Evolutionary conservation across 129 eudicot species (phyloP).

Genomic region (Pittosporum tobira): DNA sequence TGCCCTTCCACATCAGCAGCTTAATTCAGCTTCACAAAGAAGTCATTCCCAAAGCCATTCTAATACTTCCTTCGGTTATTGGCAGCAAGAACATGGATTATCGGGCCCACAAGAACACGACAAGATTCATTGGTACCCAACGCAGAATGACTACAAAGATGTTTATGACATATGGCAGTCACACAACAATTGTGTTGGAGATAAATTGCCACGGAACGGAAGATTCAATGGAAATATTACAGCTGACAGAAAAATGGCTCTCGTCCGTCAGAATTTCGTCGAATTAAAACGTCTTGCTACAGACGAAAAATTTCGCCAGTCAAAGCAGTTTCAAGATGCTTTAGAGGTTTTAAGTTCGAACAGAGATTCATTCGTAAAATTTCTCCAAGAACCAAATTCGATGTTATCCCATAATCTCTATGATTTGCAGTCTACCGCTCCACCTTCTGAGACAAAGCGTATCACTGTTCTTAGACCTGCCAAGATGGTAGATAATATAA

Average conservation of each 20-base stretch:
- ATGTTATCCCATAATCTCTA: conserved; percentile 48
- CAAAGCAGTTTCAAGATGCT: conserved; percentile 90
- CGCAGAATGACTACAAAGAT: conserved; percentile 55
- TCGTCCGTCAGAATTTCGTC: conserved; percentile 75
- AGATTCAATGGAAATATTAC: conserved; percentile 33
- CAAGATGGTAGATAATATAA: conserved; percentile 39
- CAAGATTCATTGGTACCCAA: conserved; percentile 27
- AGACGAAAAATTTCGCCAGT: conserved; percentile 71
- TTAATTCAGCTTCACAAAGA: conserved; percentile 39
- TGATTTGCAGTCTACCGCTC: conserved; percentile 39
- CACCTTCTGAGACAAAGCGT: conserved; percentile 66
- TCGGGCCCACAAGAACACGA: conserved; percentile 13
- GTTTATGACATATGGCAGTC: conserved; percentile 60
- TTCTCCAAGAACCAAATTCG: conserved; percentile 81
- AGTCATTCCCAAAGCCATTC: conserved; percentile 53
- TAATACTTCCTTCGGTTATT: conserved; percentile 32
- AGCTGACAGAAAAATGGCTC: conserved; percentile 62
- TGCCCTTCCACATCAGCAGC: conserved; percentile 47
- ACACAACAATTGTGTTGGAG: conserved; percentile 25
- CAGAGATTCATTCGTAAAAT: conserved; percentile 67
- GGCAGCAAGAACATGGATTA: conserved; percentile 44
- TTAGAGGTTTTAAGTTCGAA: conserved; percentile 78
- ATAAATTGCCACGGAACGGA: conserved; percentile 48
- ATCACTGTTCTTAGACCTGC: conserved; percentile 91
- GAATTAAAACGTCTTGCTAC: conserved; percentile 84